Evolutionary conservation across 768 basidiomycete species (phyloP).

Genomic region (Mycena polygramma): DNA sequence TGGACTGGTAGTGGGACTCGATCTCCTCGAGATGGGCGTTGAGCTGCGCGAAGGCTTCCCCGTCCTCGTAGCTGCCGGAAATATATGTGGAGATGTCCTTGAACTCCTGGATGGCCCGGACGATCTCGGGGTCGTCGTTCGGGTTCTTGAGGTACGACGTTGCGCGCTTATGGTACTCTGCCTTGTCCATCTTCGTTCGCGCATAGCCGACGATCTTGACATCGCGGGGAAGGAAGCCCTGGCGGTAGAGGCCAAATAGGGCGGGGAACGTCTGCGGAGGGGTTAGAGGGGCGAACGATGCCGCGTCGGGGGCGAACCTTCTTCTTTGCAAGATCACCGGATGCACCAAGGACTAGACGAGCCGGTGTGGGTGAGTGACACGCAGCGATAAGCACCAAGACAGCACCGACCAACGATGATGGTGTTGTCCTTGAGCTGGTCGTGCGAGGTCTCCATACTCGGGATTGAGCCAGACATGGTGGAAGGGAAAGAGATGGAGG

Average conservation of each 20-base stretch:
- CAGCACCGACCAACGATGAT: constrained; percentile 80
- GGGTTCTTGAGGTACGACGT: constrained; percentile 89
- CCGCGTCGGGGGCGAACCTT: constrained; percentile 67
- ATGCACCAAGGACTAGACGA: constrained; percentile 88
- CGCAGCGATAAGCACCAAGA: constrained; percentile 3
- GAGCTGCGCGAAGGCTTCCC: constrained; percentile 81
- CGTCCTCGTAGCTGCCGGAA: constrained; percentile 90
- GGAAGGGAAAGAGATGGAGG: no score
- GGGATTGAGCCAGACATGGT: constrained; percentile 77
- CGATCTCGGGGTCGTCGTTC: constrained; percentile 69
- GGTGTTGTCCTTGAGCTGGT: constrained; percentile 88
- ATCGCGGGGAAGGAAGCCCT: constrained; percentile 84
- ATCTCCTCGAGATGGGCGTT: constrained; percentile 82
- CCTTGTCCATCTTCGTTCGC: constrained; percentile 91
- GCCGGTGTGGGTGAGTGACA: constrained; percentile 30
- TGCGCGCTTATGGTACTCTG: constrained; percentile 87
- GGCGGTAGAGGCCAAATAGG: constrained; percentile 88
- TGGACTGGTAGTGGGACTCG: constrained; percentile 76
- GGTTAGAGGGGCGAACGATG: constrained; percentile 20
- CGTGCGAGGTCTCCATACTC: constrained; percentile 83
- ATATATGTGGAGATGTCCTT: constrained; percentile 85
- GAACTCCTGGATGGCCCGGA: constrained; percentile 83
- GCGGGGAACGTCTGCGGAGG: constrained; percentile 89
- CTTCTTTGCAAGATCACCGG: constrained; percentile 98
- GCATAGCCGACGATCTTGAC: constrained; percentile 97